These are phyloP conservation scores for Porphyra umbilicalis DNA, from an alignment of 31 red algal genomes.

Conservation along the genomic window DNA sequence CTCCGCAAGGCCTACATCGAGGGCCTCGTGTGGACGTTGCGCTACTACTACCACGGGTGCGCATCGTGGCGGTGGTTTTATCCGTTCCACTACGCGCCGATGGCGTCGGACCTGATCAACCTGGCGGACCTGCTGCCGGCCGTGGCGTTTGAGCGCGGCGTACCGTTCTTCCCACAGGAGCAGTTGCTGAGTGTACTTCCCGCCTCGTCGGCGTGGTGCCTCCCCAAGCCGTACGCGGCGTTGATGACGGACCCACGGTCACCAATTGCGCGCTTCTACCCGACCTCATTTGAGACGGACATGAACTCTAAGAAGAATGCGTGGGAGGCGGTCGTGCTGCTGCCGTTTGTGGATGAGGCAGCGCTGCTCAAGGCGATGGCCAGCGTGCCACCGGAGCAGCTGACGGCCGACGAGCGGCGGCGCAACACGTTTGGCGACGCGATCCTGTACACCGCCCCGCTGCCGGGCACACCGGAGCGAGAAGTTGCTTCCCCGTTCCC, in stretches of 20 bases:
- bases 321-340: constrained; percentile 89
- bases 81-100: constrained; percentile 95
- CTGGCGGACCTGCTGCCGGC: constrained; percentile 7
- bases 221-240: constrained; percentile 66
- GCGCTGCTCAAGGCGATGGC: constrained; percentile 49
- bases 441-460: constrained; percentile 17
- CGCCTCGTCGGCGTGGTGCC: constrained; percentile 60
- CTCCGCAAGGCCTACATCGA: constrained; percentile 60
- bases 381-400: constrained; percentile 14
- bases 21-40: constrained; percentile 81
- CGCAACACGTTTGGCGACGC: constrained; percentile 48
- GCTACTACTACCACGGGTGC: constrained; percentile 89
- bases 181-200: constrained; percentile 92
- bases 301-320: constrained; percentile 92
- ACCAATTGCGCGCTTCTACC: constrained; percentile 71
- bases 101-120: constrained; percentile 72
- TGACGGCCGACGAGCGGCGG: constrained; percentile 33
- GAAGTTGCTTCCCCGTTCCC: constrained; percentile 46
- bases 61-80: constrained; percentile 93
- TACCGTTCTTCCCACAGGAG: constrained; percentile 79
- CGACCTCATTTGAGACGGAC: constrained; percentile 62
- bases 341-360: constrained; percentile 90
- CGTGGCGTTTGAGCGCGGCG: constrained; percentile 26
- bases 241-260: constrained; percentile 75
- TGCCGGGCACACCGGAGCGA: neutral